Evolutionary conservation across 495 filamentous ascomycete genomes (phyloP).

Genomic region (Hypoxylon rickii): DNA sequence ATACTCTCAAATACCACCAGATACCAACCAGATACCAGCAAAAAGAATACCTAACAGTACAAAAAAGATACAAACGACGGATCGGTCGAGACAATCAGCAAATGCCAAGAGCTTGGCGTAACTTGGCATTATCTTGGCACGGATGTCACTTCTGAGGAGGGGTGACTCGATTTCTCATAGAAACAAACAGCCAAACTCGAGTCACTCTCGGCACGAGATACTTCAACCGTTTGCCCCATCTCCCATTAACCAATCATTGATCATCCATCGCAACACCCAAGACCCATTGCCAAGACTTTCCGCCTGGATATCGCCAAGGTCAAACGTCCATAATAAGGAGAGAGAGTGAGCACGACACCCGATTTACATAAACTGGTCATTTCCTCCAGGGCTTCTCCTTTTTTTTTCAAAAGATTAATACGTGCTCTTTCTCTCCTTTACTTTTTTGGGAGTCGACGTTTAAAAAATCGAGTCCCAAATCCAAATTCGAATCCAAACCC

Average conservation of each 20-base stretch:
- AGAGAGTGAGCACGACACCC: conserved; percentile 48
- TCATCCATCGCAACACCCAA: conserved; percentile 30
- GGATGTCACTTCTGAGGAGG: conserved; percentile 35
- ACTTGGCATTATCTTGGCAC: conserved; percentile 35
- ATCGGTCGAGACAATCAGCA: conserved; percentile 43
- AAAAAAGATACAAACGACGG: too few relatives aligned
- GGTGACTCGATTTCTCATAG: conserved; percentile 27
- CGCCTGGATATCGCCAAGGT: conserved; percentile 52
- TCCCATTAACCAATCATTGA: conserved; percentile 29
- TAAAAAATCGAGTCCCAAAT: too few relatives aligned
- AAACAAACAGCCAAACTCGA: neutral
- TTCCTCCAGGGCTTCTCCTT: too few relatives aligned
- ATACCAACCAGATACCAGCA: too few relatives aligned
- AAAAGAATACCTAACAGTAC: too few relatives aligned
- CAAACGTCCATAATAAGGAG: conserved; percentile 51
- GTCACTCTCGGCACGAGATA: conserved; percentile 33
- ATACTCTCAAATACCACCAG: too few relatives aligned
- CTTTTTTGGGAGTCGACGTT: conserved; percentile 28
- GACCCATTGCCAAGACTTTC: conserved; percentile 50
- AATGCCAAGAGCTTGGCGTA: conserved; percentile 45
- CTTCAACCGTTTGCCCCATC: conserved; percentile 32
- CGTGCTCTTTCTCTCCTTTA: conserved; percentile 25
- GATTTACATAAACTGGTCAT: conserved; percentile 47
- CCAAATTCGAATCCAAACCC: too few relatives aligned
- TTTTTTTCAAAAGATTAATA: conserved; percentile 29